Conservation (phyloP, 768 basidiomycete genomes). For the Lentinula boryana region DNA sequence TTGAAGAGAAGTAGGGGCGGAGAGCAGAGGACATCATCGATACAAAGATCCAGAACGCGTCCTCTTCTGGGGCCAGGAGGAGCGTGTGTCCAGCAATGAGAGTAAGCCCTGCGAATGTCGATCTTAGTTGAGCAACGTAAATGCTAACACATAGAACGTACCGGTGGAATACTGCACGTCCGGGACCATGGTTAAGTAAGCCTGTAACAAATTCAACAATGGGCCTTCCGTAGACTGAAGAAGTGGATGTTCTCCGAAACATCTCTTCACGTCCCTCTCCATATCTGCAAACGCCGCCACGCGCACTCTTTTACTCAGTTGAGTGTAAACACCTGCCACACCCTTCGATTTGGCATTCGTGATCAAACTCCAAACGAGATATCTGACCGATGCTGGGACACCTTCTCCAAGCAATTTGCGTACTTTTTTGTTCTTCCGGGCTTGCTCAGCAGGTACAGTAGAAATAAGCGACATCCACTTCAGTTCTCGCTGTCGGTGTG, state of each 20-base stretch:
- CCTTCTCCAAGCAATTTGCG: constrained; percentile 69
- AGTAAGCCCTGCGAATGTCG: constrained; percentile 45
- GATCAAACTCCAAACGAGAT: constrained; percentile 78
- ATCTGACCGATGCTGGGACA: constrained; percentile 79
- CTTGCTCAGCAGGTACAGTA: constrained; percentile 49
- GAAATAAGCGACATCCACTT: constrained; percentile 71
- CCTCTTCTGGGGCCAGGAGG: constrained; percentile 75
- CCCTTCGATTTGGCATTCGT: constrained; percentile 70
- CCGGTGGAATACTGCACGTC: constrained; percentile 68
- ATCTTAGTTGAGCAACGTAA: constrained; percentile 6
- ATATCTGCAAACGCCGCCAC: constrained; percentile 48
- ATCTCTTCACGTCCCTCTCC: constrained; percentile 48
- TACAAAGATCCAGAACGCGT: constrained; percentile 87
- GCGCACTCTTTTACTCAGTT: constrained; percentile 49
- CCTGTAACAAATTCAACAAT: constrained; percentile 54
- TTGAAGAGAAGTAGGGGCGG: constrained; percentile 68
- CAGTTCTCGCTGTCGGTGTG: constrained; percentile 69
- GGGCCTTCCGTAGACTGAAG: constrained; percentile 52
- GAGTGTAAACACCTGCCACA: constrained; percentile 63
- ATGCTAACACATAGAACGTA: constrained; percentile 19
- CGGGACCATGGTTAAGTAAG: constrained; percentile 82
- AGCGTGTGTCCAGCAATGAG: constrained; percentile 68
- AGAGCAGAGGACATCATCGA: constrained; percentile 82
- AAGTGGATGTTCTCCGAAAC: constrained; percentile 54
- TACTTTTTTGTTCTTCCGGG: constrained; percentile 76